Conservation (phyloP, 257 asterid genomes). For the Knoxia roxburghii region DNA sequence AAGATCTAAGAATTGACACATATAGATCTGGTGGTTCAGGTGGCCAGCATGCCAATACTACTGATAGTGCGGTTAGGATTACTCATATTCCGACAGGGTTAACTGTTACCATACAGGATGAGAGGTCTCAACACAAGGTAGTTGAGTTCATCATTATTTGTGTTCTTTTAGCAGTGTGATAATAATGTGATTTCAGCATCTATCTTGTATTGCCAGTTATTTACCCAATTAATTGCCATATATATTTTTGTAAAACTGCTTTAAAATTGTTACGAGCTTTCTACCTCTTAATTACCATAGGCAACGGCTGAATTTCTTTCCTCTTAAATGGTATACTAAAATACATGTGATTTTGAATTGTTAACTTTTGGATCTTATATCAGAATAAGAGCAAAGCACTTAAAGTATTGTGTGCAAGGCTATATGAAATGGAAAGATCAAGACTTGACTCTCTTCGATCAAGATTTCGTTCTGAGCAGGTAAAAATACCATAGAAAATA, state of each 20-base stretch:
- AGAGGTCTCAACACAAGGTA: slow-evolving; percentile 92
- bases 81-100: slow-evolving; percentile 87
- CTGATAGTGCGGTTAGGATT: slow-evolving; percentile 93
- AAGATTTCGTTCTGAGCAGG: slow-evolving; percentile 80
- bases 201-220: neutral
- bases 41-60: slow-evolving; percentile 93
- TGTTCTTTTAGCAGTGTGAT: neutral
- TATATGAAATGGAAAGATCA: slow-evolving; percentile 76
- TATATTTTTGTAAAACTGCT: neutral
- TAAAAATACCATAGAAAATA: slow-evolving; percentile 20
- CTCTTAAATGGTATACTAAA: neutral
- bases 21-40: slow-evolving; percentile 96
- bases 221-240: neutral
- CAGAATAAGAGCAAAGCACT: slow-evolving; percentile 93
- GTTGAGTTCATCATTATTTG: slow-evolving; percentile 7
- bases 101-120: slow-evolving; percentile 85
- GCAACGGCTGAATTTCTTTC: neutral
- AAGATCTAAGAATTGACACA: slow-evolving; percentile 84
- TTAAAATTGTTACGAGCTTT: neutral
- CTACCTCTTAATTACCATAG: neutral
- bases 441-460: slow-evolving; percentile 62
- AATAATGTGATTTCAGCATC: neutral
- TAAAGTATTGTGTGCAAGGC: slow-evolving; percentile 75
- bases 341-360: neutral
- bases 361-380: slow-evolving; percentile 15